Percentiles rank a stretch among this genome's conserved stretches.
Evolutionary conservation across 768 basidiomycete genomes (phyloP).

Genomic region (Russula sp.): DNA sequence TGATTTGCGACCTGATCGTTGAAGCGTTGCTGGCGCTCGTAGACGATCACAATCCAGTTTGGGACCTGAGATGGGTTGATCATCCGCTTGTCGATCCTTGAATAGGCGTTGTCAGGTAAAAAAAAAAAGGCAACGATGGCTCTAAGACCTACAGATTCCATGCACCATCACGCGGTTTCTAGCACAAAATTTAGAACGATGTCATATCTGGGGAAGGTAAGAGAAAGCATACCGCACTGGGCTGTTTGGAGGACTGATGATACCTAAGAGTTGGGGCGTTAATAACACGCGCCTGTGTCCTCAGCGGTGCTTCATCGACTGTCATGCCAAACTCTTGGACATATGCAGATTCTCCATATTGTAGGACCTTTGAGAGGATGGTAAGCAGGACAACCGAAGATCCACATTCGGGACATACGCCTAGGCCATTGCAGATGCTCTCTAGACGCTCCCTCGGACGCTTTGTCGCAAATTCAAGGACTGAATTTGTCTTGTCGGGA

Average conservation of each 20-base stretch:
- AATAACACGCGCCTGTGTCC: constrained; percentile 59
- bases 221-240: constrained; percentile 51
- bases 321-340: constrained; percentile 66
- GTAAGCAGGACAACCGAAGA: constrained; percentile 1
- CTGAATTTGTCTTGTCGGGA: constrained; percentile 57
- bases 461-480: constrained; percentile 67
- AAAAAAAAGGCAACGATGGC: too few species aligned
- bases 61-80: constrained; percentile 52
- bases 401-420: constrained; percentile 37
- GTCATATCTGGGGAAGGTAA: constrained; percentile 1
- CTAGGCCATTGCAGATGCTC: constrained; percentile 53
- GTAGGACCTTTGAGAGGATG: constrained; percentile 46
- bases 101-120: neutral
- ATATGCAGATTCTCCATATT: constrained; percentile 49
- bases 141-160: constrained; percentile 67
- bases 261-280: constrained; percentile 65
- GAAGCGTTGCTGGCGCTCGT: constrained; percentile 62
- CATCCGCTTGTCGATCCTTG: constrained; percentile 71
- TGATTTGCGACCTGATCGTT: constrained; percentile 46
- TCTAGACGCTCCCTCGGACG: constrained; percentile 54
- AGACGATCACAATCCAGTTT: constrained; percentile 64
- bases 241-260: constrained; percentile 53
- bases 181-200: constrained; percentile 11
- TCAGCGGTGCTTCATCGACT: constrained; percentile 54
- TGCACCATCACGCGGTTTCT: constrained; percentile 62